A percentile compares a stretch with the other conserved stretches of the same genome.
Evolutionary conservation across 495 filamentous ascomycete genomes (phyloP).

Genomic region (Lichina pygmaea): DNA sequence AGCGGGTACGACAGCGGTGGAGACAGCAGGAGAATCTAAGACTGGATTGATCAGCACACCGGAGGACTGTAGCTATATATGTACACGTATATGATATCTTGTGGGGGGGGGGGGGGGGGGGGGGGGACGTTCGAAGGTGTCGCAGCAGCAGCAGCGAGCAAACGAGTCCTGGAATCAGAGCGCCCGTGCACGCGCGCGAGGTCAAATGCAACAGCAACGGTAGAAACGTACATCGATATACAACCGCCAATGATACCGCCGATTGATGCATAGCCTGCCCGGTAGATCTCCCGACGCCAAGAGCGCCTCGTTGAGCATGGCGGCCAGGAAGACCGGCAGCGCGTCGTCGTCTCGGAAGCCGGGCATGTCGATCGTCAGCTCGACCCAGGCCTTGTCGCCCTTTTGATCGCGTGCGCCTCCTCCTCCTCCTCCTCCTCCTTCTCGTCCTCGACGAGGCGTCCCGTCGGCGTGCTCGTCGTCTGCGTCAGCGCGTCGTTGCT

Average conservation of each 20-base stretch:
- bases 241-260: slow-evolving; percentile 80
- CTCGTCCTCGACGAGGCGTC: not conserved
- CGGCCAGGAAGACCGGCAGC: slow-evolving; percentile 56
- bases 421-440: not conserved
- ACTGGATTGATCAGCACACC: not conserved
- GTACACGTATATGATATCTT: not conserved
- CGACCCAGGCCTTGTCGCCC: slow-evolving; percentile 39
- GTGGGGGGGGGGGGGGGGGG: not conserved
- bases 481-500: not conserved
- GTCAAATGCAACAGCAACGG: too few relatives aligned
- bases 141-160: not conserved
- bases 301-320: slow-evolving; percentile 73
- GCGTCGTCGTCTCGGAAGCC: slow-evolving; percentile 79
- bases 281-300: slow-evolving; percentile 22
- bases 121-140: not conserved
- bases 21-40: slow-evolving; percentile 73
- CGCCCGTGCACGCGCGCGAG: too few relatives aligned
- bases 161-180: too few relatives aligned
- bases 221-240: slow-evolving; percentile 61
- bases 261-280: slow-evolving; percentile 56
- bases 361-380: slow-evolving; percentile 64
- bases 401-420: slow-evolving; percentile 1
- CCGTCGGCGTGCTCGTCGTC: not conserved
- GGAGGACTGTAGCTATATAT: not conserved
- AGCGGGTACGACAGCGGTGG: slow-evolving; percentile 77